Evolutionary conservation across 2,329 filamentous ascomycete species (phyloP).

Genomic region (Xylaria arbuscula): DNA sequence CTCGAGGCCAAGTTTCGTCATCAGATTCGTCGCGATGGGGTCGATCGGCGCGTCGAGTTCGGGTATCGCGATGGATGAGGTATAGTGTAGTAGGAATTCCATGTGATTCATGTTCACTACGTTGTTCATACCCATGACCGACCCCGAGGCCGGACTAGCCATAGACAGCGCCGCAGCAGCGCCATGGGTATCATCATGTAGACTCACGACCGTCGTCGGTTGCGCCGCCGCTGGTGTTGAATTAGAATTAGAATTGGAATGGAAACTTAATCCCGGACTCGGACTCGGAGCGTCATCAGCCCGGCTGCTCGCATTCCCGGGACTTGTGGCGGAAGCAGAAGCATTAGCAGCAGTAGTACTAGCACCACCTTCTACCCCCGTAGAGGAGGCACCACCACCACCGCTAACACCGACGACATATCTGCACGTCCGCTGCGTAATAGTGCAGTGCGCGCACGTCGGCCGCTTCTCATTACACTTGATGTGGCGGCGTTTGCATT

Average conservation of each 20-base stretch:
- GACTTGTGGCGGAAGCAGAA: background rate
- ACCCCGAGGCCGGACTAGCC: too few relatives aligned
- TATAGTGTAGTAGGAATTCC: constrained; percentile 52
- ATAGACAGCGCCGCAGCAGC: constrained; percentile 5
- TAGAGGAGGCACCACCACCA: constrained; percentile 8
- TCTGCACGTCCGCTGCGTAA: constrained; percentile 46
- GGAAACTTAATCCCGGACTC: too few relatives aligned
- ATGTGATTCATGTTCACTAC: constrained; percentile 52
- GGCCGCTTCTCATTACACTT: constrained; percentile 50
- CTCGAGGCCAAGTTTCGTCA: constrained; percentile 42
- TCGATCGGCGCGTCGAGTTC: constrained; percentile 34
- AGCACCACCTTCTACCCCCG: too few relatives aligned
- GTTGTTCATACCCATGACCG: constrained; percentile 24
- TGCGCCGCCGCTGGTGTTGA: background rate
- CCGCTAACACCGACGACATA: constrained; percentile 37
- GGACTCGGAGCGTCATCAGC: too few relatives aligned
- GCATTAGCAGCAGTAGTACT: too few relatives aligned
- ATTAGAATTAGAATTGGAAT: background rate
- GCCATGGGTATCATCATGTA: background rate
- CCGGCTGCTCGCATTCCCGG: background rate
- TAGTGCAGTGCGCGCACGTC: constrained; percentile 45
- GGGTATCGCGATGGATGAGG: constrained; percentile 45
- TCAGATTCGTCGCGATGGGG: constrained; percentile 35
- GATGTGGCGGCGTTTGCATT: constrained; percentile 51
- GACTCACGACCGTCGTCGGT: background rate